Evolutionary conservation across 768 basidiomycete genomes (phyloP), one percentile per base, ranked within the genome.

Genomic region (Neoboletus magnificus): DNA sequence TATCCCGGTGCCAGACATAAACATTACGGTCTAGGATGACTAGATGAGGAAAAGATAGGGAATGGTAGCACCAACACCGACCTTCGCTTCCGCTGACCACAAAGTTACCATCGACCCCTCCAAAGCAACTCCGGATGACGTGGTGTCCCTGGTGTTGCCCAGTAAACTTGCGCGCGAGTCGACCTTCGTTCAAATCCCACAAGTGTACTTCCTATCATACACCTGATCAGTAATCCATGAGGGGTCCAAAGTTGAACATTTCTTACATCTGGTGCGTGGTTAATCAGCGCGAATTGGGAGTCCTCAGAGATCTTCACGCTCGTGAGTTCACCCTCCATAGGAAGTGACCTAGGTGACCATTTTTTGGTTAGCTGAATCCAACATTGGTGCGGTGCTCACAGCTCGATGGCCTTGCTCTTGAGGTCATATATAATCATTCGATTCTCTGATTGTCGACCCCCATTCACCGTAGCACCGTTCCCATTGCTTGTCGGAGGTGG

Each of bases 1-100:
- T 87, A 63, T 92, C 88, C 44, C 89, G 84, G 69, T 98, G 91
- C 95, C 96, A 99, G 35, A 98, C 83, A 74, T 98, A 97, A 43
- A 98, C 87, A 59, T 89, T 89, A 42, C 87, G 84, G 73, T 99
- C 97, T 98, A 68, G 40, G 29, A 42, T n/a, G 35, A 50, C 55
- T 36, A 23, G 40, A 59, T 58, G 58, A 63, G 44, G 10, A 42
- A 49, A 58, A 50, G 53, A 27, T 36, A 44, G 41, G 33, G 50
- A 15, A 46, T 25, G 44, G 32, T 15, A 40, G n/a, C 37, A 33
- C 10, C 13, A 35, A 41, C 36, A 62, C 82, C 50, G 60, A 92
- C 96, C 96, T 85, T 98, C 96, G 66, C 93, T 96, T 22, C 96
- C 97, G 65, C 91, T 93, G 57, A 93, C 82, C 49, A 99, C 82